phyloP scores from a whole-genome alignment of 169 alveolate species.

The Cyclospora cayetanensis region DNA sequence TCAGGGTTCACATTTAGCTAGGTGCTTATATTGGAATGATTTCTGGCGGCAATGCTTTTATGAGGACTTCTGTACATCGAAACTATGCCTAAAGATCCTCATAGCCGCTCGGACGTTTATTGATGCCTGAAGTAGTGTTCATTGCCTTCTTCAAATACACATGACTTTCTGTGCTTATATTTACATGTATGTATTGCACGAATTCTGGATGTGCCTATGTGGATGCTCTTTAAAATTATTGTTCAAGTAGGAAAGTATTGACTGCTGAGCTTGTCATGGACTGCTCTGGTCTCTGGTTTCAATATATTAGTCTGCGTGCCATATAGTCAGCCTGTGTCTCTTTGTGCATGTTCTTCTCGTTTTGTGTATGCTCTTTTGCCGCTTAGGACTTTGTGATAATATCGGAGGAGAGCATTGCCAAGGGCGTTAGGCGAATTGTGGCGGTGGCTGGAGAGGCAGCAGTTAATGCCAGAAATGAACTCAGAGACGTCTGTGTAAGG shows the following conservation, averaged over 20 bases:
- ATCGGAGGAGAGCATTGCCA: slow-evolving; percentile 92
- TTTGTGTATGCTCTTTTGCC: not conserved
- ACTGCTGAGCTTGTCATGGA: not conserved
- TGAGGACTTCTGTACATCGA: not conserved
- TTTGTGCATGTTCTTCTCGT: too few species aligned
- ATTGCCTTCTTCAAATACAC: not conserved
- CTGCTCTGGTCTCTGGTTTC: not conserved
- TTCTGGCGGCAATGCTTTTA: too few species aligned
- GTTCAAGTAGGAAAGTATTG: not conserved
- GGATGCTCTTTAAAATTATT: not conserved
- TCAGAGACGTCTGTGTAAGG: slow-evolving; percentile 75
- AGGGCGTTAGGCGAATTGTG: slow-evolving; percentile 90
- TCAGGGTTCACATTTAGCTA: not conserved
- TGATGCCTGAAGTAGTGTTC: not conserved
- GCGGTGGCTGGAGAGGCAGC: slow-evolving; percentile 88
- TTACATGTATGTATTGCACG: not conserved
- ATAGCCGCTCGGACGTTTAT: not conserved
- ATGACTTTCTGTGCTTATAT: not conserved
- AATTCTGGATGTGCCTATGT: not conserved
- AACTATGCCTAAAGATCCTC: not conserved
- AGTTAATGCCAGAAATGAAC: slow-evolving; percentile 76
- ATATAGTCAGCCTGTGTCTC: too few species aligned
- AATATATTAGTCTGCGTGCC: too few species aligned
- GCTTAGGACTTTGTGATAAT: slow-evolving; percentile 80
- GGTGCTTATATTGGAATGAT: not conserved